Evolutionary conservation across 257 asterid genomes (phyloP).

Genomic region (Solanum boliviense): DNA sequence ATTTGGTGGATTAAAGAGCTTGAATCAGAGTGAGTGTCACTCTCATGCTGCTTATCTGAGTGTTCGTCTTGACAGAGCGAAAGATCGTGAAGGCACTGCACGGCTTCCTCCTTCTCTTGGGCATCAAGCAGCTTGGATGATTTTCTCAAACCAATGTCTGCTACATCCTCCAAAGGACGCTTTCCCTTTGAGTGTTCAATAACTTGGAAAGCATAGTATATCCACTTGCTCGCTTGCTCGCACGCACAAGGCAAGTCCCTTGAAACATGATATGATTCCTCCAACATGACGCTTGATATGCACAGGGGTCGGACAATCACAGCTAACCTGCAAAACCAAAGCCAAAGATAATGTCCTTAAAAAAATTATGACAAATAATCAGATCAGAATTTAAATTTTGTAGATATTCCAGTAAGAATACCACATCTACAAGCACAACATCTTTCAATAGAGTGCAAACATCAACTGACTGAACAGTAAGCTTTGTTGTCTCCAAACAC

Average conservation of each 20-base stretch:
- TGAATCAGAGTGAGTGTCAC: conserved; percentile 6
- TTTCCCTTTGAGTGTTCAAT: conserved; percentile 31
- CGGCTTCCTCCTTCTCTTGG: not conserved
- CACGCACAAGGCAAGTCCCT: conserved; percentile 34
- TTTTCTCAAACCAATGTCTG: conserved; percentile 18
- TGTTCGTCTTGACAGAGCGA: conserved; percentile 4
- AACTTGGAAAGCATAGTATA: conserved; percentile 21
- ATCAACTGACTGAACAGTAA: not conserved
- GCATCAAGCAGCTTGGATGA: conserved; percentile 15
- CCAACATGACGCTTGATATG: conserved; percentile 33
- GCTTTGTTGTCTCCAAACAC: not conserved
- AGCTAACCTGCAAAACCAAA: not conserved
- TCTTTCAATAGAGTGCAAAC: not conserved
- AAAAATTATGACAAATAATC: not conserved
- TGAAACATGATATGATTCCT: conserved; percentile 45
- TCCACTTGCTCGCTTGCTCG: conserved; percentile 38
- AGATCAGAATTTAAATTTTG: not conserved
- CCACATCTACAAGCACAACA: not conserved
- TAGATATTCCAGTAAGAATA: not conserved
- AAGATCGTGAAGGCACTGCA: conserved; percentile 26
- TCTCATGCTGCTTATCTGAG: not conserved
- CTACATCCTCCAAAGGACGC: conserved; percentile 37
- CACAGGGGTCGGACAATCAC: not conserved
- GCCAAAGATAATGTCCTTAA: not conserved
- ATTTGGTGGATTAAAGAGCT: conserved; percentile 19